phyloP scores from a whole-genome alignment of 208 protist genomes.

The Plasmodiophora brassicae region DNA sequence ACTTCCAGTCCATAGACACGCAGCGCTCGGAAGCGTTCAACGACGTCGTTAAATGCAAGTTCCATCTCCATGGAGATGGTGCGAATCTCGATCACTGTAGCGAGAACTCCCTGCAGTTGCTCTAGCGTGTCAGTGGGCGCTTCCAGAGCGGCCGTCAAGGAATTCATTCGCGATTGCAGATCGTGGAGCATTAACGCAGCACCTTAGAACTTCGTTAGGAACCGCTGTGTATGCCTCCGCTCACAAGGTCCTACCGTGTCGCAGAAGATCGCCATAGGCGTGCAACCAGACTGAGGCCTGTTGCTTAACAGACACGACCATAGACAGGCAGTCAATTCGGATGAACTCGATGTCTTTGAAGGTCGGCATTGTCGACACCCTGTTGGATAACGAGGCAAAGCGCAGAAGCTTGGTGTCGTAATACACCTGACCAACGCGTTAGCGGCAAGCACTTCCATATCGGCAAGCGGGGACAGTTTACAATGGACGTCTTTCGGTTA shows the following conservation, averaged over 20 bases:
- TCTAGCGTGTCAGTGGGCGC: conserved; percentile 80
- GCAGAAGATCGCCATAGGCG: conserved; percentile 22
- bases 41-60: conserved; percentile 80
- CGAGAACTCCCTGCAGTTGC: conserved; percentile 88
- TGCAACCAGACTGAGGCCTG: not conserved
- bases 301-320: not conserved
- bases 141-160: conserved; percentile 60
- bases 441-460: no score
- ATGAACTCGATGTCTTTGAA: conserved; percentile 29
- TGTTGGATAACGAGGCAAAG: not conserved
- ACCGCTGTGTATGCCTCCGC: not conserved
- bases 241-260: not conserved
- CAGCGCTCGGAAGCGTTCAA: conserved; percentile 86
- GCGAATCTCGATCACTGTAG: conserved; percentile 80
- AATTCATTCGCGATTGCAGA: conserved; percentile 7
- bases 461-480: not conserved
- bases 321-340: not conserved
- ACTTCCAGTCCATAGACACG: conserved; percentile 78
- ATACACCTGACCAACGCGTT: not conserved
- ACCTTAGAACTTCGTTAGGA: not conserved
- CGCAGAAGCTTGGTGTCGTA: not conserved
- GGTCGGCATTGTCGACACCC: not conserved
- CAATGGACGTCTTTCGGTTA: conserved; percentile 8
- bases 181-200: not conserved
- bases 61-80: conserved; percentile 80